phyloP scores from a whole-genome alignment of 164 flowering plant species.

The Tetrastigma voinierianum region DNA sequence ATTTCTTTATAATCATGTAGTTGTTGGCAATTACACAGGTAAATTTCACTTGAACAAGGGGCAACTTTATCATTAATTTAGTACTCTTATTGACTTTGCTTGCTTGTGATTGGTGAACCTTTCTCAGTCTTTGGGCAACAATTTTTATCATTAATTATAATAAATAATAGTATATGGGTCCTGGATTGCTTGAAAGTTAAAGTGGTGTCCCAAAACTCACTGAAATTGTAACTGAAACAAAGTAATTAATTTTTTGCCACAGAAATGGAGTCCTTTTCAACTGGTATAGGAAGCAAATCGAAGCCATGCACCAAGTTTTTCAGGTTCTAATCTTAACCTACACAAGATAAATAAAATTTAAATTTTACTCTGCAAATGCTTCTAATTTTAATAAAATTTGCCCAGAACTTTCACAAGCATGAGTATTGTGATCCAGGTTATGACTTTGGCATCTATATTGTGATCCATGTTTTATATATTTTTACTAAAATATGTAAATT shows the following conservation, averaged over 20 bases:
- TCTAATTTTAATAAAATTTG: conserved; percentile 22
- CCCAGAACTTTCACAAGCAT: conserved; percentile 13
- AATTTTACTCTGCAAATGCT: conserved; percentile 24
- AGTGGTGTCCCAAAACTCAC: conserved; percentile 24
- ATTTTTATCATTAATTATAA: too few species aligned
- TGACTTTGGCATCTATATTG: conserved; percentile 53
- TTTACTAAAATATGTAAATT: conserved; percentile 44
- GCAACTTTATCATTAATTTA: too few species aligned
- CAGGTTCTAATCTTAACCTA: conserved; percentile 90
- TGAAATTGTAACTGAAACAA: conserved; percentile 51
- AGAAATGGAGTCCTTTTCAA: conserved; percentile 82
- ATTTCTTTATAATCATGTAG: too few species aligned
- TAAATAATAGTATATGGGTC: too few species aligned
- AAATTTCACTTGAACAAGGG: too few species aligned
- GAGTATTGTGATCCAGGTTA: conserved; percentile 37
- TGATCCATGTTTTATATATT: conserved; percentile 55
- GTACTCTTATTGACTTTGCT: too few species aligned
- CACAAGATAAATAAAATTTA: conserved; percentile 45
- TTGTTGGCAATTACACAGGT: too few species aligned
- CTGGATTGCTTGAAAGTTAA: conserved; percentile 11
- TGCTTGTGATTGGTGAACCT: too few species aligned
- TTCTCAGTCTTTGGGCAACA: too few species aligned
- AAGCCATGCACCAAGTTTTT: conserved; percentile 99
- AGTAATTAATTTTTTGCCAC: conserved; percentile 82
- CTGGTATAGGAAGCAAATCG: conserved; percentile 99